Evolutionary conservation across 2,329 filamentous ascomycete genomes (phyloP).

Genomic region (Amylocarpus encephaloides): DNA sequence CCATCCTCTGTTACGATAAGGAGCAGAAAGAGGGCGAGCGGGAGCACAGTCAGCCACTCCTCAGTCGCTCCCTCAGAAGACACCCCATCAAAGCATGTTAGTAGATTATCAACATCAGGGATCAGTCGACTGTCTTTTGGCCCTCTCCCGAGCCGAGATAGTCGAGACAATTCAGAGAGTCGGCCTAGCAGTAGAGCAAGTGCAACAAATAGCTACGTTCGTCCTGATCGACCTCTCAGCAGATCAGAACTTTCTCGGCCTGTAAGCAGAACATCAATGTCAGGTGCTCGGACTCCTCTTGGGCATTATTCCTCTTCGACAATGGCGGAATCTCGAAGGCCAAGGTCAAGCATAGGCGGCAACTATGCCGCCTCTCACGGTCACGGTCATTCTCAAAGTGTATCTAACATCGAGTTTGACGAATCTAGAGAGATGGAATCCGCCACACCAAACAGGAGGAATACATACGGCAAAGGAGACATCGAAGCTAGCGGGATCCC

Average conservation of each 20-base stretch:
- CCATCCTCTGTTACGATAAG: conserved; percentile 58
- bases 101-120: conserved; percentile 55
- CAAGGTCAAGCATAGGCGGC: conserved; percentile 30
- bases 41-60: conserved; percentile 34
- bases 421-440: conserved; percentile 27
- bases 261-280: conserved; percentile 28
- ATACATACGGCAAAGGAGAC: conserved; percentile 37
- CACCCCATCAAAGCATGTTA: conserved; percentile 44
- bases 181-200: conserved; percentile 29
- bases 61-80: conserved; percentile 26
- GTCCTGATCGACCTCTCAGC: conserved; percentile 27
- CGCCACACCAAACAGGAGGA: conserved; percentile 40
- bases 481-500: conserved; percentile 43
- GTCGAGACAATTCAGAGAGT: conserved; percentile 32
- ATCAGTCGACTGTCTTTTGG: conserved; percentile 59
- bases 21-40: conserved; percentile 61
- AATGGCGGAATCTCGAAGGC: conserved; percentile 27
- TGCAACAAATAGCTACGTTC: conserved; percentile 21
- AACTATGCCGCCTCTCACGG: conserved; percentile 25
- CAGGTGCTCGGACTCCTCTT: conserved; percentile 30
- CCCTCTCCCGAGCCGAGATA: conserved; percentile 43
- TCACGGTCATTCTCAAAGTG: conserved; percentile 32
- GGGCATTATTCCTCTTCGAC: conserved; percentile 31
- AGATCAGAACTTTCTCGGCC: conserved; percentile 29
- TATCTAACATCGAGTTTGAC: conserved; percentile 29